Evolutionary conservation across 2,329 filamentous ascomycete species (phyloP).

Genomic region (Aspergillus terreus): DNA sequence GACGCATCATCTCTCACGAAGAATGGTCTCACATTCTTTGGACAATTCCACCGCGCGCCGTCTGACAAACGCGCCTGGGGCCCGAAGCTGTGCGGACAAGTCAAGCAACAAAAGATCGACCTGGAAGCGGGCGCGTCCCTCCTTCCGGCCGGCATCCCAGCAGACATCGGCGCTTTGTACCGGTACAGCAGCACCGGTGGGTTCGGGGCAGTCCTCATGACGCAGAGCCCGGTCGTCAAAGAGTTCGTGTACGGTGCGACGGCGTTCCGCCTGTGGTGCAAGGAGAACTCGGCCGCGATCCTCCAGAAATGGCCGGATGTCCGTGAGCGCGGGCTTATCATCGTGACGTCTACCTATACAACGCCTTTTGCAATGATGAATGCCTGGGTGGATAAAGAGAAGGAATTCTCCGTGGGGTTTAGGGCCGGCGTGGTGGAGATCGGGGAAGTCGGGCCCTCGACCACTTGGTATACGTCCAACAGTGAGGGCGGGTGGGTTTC

Average conservation of each 20-base stretch:
- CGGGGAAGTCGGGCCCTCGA: constrained; percentile 2
- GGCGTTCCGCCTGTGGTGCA: constrained; percentile 2
- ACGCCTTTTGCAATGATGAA: constrained; percentile 4
- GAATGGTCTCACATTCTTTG: constrained; percentile 1
- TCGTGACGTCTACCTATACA: constrained; percentile 3
- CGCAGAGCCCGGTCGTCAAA: constrained; percentile 2
- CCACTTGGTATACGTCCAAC: constrained; percentile 3
- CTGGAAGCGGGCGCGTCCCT: background rate
- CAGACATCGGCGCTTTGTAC: constrained; percentile 3
- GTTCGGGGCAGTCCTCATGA: constrained; percentile 5
- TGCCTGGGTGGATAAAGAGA: constrained; percentile 1
- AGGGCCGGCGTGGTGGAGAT: constrained; percentile 2
- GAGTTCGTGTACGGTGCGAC: constrained; percentile 6
- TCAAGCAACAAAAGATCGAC: constrained; percentile 2
- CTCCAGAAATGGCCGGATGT: constrained; percentile 4
- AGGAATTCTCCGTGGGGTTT: constrained; percentile 3
- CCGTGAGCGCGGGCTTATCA: constrained; percentile 1
- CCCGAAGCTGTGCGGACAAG: constrained; percentile 1
- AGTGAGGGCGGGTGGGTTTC: constrained; percentile 4
- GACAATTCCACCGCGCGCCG: constrained; percentile 1
- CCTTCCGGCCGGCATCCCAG: background rate
- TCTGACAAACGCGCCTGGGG: constrained; percentile 1
- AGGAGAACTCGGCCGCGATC: constrained; percentile 1
- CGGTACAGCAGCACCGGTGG: constrained; percentile 1
- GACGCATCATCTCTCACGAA: constrained; percentile 1